These are phyloP conservation scores for Aspergillus puulaauensis DNA, from an alignment of 2,329 filamentous ascomycete genomes.

Conservation along the genomic window DNA sequence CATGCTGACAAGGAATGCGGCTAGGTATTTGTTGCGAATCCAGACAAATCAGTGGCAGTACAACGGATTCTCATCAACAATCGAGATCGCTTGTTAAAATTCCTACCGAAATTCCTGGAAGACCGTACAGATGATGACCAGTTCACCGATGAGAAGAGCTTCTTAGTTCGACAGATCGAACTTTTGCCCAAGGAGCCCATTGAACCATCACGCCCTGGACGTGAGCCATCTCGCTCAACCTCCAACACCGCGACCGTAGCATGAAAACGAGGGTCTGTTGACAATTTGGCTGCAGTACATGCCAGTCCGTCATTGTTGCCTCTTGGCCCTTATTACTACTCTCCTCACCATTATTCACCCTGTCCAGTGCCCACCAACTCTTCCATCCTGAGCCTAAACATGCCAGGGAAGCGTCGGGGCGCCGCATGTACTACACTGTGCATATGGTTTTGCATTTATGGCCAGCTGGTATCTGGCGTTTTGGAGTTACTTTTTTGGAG, in stretches of 20 bases:
- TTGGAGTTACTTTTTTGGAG: slow-evolving; percentile 18
- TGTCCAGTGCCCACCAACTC: not conserved
- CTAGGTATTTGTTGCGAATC: slow-evolving; percentile 93
- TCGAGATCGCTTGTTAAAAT: slow-evolving; percentile 82
- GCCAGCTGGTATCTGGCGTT: slow-evolving; percentile 24
- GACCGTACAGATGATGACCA: slow-evolving; percentile 97
- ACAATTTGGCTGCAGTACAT: not conserved
- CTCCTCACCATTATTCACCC: not conserved
- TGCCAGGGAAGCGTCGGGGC: slow-evolving; percentile 2
- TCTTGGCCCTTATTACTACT: not conserved
- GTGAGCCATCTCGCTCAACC: slow-evolving; percentile 27
- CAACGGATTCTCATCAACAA: slow-evolving; percentile 97
- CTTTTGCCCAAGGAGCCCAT: slow-evolving; percentile 44
- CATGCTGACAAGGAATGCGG: slow-evolving; percentile 22
- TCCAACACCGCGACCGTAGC: slow-evolving; percentile 31
- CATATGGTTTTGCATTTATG: slow-evolving; percentile 20
- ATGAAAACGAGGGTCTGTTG: slow-evolving; percentile 11
- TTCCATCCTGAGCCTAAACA: slow-evolving; percentile 1
- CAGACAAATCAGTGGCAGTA: slow-evolving; percentile 94
- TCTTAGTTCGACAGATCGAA: slow-evolving; percentile 90
- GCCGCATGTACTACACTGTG: slow-evolving; percentile 9
- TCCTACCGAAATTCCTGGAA: slow-evolving; percentile 87
- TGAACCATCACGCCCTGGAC: slow-evolving; percentile 31
- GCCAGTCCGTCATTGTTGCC: not conserved
- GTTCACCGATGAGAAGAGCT: slow-evolving; percentile 97